Conservation (phyloP, 345 rosid species). For the Eucalyptus marginata region DNA sequence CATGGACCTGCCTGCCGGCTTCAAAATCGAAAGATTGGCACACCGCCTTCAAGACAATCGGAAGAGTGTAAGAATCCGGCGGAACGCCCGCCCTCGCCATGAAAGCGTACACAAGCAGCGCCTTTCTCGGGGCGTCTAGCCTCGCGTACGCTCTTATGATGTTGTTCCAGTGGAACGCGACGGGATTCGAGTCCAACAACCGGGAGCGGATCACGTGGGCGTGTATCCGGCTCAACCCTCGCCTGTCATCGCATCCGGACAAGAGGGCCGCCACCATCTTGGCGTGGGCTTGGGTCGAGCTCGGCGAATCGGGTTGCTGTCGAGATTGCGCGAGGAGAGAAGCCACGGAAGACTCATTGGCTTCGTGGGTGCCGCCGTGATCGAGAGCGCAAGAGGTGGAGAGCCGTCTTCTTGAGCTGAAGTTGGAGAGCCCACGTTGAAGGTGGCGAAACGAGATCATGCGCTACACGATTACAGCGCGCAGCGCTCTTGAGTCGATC, state of each 20-base stretch:
- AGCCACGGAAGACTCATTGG: not conserved
- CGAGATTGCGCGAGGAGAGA: not conserved
- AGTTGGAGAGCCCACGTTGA: not conserved
- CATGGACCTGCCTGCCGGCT: conserved; percentile 53
- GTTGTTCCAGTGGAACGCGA: conserved; percentile 56
- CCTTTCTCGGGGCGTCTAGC: conserved; percentile 34
- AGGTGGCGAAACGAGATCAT: not conserved
- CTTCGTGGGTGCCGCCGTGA: too few species aligned
- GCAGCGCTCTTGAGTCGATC: not conserved
- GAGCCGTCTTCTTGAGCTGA: not conserved
- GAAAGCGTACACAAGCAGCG: conserved; percentile 19
- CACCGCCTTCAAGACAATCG: conserved; percentile 46
- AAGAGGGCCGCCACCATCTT: conserved; percentile 18
- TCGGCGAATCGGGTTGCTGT: not conserved
- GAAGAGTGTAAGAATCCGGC: conserved; percentile 71
- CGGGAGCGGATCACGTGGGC: conserved; percentile 38
- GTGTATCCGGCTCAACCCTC: conserved; percentile 31
- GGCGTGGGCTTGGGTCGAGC: conserved; percentile 12
- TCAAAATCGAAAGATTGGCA: conserved; percentile 19
- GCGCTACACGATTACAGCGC: not conserved
- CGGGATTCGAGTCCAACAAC: conserved; percentile 14
- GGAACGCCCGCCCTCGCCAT: conserved; percentile 44
- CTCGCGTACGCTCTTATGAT: conserved; percentile 59
- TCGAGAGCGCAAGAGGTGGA: not conserved
- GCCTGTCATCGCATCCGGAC: conserved; percentile 27